Evolutionary conservation across 2,329 filamentous ascomycete species (phyloP), one percentile per base, ranked within the genome.

Genomic region (Zymoseptoria brevis): DNA sequence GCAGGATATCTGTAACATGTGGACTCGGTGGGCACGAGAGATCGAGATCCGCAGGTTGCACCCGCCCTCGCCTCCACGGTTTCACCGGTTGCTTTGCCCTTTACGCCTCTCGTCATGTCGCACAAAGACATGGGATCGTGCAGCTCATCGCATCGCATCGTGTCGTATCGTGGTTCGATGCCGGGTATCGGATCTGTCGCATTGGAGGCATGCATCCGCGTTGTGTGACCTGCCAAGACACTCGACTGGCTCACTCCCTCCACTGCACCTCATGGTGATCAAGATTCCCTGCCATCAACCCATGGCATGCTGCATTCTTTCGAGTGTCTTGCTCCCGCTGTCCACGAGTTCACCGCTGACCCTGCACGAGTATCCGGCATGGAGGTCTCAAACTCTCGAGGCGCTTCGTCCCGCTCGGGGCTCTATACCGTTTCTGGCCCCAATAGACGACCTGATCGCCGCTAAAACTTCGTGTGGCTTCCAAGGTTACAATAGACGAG

Each of bases 371-470:
- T 24, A n/a, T 24, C 16, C 13, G 35, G 13, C 35, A 45, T 45
- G 35, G 35, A 7, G 35, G n/a, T 24, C 19, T 35, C 50, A 13
- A 8, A 29, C 26, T 29, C 26, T 2, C 6, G 7, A 29, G 26
- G 7, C 45, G 19, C 19, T 19, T 48, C n/a, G 54, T 53, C 41
- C 54, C 56, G 60, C 64, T 66, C 64, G 64, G 58, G 60, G 60
- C 64, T 45, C 64, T 64, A 57, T 51, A 55, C 53, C 60, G 54
- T 60, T 26, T 54, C 52, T 56, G 60, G 61, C 54, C 51, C 57
- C 60, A 56, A 63, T 63, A 64, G 62, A 67, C 62, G 62, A 65
- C 8, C 9, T 19, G 24, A 54, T 45, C 35, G 35, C 35, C 35
- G 35, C 35, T 45, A 45, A 45, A 13, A n/a, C 35, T n/a, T 41